Conservation (phyloP, 352 stramenopile genomes). For the Phytophthora litchii region DNA sequence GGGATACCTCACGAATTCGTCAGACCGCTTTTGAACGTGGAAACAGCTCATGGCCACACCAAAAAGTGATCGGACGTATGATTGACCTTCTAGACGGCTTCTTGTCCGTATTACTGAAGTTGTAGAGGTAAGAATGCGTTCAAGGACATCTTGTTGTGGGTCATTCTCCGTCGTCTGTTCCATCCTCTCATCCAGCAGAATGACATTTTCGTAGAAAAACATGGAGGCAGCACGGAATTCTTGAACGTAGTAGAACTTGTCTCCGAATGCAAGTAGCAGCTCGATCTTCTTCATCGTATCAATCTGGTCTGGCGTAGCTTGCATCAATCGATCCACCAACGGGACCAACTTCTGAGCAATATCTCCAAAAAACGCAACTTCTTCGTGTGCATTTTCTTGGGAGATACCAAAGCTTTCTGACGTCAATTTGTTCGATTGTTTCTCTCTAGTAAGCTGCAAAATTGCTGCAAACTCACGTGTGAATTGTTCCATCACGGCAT, state of each 20-base stretch:
- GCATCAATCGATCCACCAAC: conserved; percentile 42
- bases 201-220: conserved; percentile 57
- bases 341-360: conserved; percentile 47
- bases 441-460: conserved; percentile 46
- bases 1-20: conserved; percentile 47
- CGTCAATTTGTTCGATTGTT: conserved; percentile 18
- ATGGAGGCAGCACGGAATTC: conserved; percentile 54
- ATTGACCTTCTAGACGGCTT: conserved; percentile 23
- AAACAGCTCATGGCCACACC: conserved; percentile 53
- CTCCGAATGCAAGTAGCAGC: conserved; percentile 52
- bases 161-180: neutral
- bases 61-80: conserved; percentile 52
- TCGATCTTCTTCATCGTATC: conserved; percentile 37
- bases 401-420: conserved; percentile 7
- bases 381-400: conserved; percentile 11
- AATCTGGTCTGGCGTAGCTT: conserved; percentile 37
- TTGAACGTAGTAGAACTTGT: conserved; percentile 49
- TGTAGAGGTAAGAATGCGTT: conserved; percentile 16
- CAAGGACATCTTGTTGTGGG: conserved; percentile 5
- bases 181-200: conserved; percentile 26
- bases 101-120: neutral
- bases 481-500: conserved; percentile 58
- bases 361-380: conserved; percentile 52
- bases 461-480: conserved; percentile 51
- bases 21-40: conserved; percentile 37